A percentile compares a stretch with the other conserved stretches of the same genome.
These are phyloP conservation scores for Penicillium sp. DNA, from an alignment of 2,329 filamentous ascomycete genomes.

Conservation along the genomic window DNA sequence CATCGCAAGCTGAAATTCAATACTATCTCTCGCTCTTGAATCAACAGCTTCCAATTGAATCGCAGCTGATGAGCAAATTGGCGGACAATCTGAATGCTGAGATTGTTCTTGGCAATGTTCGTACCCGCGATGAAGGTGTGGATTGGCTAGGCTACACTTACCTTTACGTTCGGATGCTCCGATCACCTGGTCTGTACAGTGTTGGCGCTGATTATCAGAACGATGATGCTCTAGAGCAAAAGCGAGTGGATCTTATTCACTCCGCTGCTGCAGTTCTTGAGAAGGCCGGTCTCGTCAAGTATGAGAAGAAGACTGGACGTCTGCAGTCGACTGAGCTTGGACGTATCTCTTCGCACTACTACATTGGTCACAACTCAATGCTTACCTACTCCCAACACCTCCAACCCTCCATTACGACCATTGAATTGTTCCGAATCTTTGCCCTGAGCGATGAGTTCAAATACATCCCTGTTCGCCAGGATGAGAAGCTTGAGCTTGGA, in stretches of 20 bases:
- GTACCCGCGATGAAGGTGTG: constrained; percentile 91
- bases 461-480: constrained; percentile 95
- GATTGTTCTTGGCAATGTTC: constrained; percentile 88
- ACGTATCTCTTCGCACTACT: constrained; percentile 95
- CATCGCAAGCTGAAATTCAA: constrained; percentile 88
- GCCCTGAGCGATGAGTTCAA: constrained; percentile 97
- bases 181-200: constrained; percentile 90
- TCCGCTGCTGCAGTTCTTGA: constrained; percentile 86
- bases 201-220: constrained; percentile 95
- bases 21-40: constrained; percentile 97
- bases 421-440: constrained; percentile 96
- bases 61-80: constrained; percentile 87
- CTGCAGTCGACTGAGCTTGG: constrained; percentile 91
- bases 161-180: constrained; percentile 94
- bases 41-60: constrained; percentile 95
- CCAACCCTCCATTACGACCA: constrained; percentile 86
- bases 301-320: constrained; percentile 88
- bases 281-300: constrained; percentile 86
- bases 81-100: constrained; percentile 97
- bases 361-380: constrained; percentile 96
- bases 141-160: constrained; percentile 99
- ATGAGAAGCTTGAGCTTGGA: constrained; percentile 94
- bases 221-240: constrained; percentile 88
- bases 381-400: constrained; percentile 94
- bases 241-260: constrained; percentile 94